Evolutionary conservation across 768 basidiomycete species (phyloP).

Genomic region (Holtermannia corniformis): DNA sequence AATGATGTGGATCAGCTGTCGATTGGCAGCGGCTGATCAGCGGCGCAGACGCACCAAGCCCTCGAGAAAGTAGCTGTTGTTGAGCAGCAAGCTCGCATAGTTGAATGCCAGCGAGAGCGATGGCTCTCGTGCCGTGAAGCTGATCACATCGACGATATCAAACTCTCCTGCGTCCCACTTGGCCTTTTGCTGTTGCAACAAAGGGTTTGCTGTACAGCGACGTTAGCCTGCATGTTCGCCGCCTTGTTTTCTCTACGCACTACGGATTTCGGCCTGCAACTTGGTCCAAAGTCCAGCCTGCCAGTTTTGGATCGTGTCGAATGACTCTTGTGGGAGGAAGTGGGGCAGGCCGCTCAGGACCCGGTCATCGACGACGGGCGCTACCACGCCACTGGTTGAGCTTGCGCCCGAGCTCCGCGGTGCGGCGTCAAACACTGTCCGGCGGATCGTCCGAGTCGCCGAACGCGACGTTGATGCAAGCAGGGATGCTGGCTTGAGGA

Average conservation of each 20-base stretch:
- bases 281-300: slow-evolving; percentile 34
- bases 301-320: slow-evolving; percentile 31
- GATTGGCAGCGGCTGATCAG: not conserved
- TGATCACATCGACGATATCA: slow-evolving; percentile 43
- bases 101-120: slow-evolving; percentile 66
- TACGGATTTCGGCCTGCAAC: slow-evolving; percentile 33
- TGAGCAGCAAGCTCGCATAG: slow-evolving; percentile 82
- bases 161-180: slow-evolving; percentile 30
- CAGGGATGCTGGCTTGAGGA: not conserved
- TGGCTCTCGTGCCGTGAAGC: slow-evolving; percentile 54
- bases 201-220: slow-evolving; percentile 25
- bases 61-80: slow-evolving; percentile 90
- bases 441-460: not conserved
- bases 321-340: slow-evolving; percentile 26
- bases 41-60: slow-evolving; percentile 54
- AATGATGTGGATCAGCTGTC: not conserved
- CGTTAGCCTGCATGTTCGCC: not conserved
- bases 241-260: slow-evolving; percentile 17
- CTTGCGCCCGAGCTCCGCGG: not conserved
- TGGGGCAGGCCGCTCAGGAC: slow-evolving; percentile 18
- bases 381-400: not conserved
- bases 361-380: slow-evolving; percentile 15
- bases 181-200: slow-evolving; percentile 19
- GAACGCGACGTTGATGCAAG: not conserved
- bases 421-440: not conserved